phyloP scores from a whole-genome alignment of 148 eudicot species.

The Limonium bicolor region DNA sequence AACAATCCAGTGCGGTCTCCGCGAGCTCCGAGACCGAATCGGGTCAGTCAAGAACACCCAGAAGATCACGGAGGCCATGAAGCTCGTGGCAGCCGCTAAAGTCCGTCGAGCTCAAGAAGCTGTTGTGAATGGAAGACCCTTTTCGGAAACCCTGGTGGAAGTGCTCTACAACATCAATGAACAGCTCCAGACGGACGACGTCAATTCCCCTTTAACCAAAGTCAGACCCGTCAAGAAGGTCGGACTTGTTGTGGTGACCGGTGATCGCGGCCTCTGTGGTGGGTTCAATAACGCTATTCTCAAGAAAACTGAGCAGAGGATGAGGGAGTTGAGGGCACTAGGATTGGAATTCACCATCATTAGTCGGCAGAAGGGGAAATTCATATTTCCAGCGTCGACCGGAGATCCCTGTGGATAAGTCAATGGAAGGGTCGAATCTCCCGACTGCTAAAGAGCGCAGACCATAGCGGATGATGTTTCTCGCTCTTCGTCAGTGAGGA shows the following conservation, averaged over 20 bases:
- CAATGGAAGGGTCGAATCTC: background rate
- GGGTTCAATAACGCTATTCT: conserved; percentile 1
- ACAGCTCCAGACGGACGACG: conserved; percentile 1
- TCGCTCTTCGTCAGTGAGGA: conserved; percentile 18
- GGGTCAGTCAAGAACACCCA: conserved; percentile 3
- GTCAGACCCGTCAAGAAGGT: conserved; percentile 1
- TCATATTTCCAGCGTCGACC: conserved; percentile 1
- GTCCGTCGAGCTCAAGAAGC: conserved; percentile 1
- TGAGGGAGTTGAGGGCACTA: background rate
- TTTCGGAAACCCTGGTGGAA: conserved; percentile 4
- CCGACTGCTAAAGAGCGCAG: conserved; percentile 2
- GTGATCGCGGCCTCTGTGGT: conserved; percentile 1
- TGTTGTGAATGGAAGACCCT: conserved; percentile 1
- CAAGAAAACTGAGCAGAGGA: conserved; percentile 1
- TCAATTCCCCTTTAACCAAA: background rate
- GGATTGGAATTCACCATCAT: background rate
- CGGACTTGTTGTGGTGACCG: background rate
- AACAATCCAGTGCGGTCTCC: background rate
- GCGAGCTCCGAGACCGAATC: conserved; percentile 1
- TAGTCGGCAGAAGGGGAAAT: conserved; percentile 1
- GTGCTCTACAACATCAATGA: conserved; percentile 3
- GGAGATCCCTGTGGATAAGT: conserved; percentile 1
- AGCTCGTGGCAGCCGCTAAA: conserved; percentile 1
- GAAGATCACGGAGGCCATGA: conserved; percentile 3
- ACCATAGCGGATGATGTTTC: conserved; percentile 3